These are phyloP conservation scores for Neotropicomus parvogracilis DNA, from an alignment of 1,284 basidiomycete species.

Conservation along the genomic window DNA sequence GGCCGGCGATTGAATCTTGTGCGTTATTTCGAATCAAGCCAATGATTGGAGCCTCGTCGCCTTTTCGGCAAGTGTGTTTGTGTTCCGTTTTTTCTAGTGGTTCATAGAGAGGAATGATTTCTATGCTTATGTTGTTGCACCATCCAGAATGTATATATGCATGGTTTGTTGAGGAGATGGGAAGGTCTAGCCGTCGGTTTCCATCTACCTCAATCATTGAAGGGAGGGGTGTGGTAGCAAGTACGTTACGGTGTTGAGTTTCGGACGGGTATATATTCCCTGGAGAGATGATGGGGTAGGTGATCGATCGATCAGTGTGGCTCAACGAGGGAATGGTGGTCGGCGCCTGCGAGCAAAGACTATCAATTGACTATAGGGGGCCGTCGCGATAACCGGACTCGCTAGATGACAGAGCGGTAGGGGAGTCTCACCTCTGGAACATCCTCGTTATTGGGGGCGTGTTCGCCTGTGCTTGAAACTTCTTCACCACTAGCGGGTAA, in stretches of 20 bases:
- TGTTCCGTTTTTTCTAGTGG: neutral
- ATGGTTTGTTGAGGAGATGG: neutral
- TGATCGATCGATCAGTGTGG: neutral
- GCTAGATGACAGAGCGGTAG: neutral
- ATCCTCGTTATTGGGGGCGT: neutral
- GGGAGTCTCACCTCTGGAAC: conserved; percentile 5
- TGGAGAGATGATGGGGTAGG: neutral
- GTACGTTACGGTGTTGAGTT: neutral
- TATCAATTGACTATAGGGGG: neutral
- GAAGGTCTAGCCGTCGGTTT: neutral
- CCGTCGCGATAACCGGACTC: neutral
- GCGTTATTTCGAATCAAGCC: neutral
- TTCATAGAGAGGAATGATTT: neutral
- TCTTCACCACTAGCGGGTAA: neutral
- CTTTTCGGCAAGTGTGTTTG: no score
- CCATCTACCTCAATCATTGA: neutral
- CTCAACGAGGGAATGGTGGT: neutral
- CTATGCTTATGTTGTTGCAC: no score
- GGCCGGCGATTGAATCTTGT: neutral
- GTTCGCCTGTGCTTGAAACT: no score
- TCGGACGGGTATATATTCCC: neutral
- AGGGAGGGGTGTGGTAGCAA: neutral
- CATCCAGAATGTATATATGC: neutral
- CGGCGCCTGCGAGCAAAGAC: neutral
- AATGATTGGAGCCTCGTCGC: neutral